Conservation (phyloP, 2,329 filamentous ascomycete species). For the Graphium sp. region DNA sequence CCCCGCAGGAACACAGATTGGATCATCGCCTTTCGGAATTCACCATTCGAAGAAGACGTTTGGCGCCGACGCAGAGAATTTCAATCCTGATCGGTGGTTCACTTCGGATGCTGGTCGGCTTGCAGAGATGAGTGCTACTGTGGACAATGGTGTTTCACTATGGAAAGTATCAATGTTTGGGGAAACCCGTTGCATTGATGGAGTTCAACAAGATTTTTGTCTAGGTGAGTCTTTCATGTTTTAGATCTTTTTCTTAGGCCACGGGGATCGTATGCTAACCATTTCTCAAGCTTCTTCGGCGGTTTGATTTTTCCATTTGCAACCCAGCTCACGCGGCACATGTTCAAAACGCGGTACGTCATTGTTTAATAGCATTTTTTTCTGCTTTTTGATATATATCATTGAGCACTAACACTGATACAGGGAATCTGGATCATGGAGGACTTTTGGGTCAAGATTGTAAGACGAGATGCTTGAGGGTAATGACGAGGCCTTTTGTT, state of each 20-base stretch:
- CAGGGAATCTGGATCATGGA: constrained; percentile 3
- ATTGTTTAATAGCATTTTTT: neutral
- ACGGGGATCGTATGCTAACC: no score
- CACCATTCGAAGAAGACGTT: constrained; percentile 18
- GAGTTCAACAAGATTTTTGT: constrained; percentile 25
- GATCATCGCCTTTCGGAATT: constrained; percentile 21
- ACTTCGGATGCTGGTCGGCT: constrained; percentile 13
- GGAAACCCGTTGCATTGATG: constrained; percentile 23
- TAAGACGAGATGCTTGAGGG: constrained; percentile 1
- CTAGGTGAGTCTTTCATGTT: constrained; percentile 20
- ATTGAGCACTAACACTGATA: neutral
- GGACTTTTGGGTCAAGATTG: constrained; percentile 2
- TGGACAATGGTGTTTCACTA: constrained; percentile 25
- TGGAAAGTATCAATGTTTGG: constrained; percentile 26
- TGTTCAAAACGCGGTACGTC: constrained; percentile 1
- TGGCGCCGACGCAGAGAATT: constrained; percentile 21
- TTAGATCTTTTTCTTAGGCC: no score
- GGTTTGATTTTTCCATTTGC: constrained; percentile 3
- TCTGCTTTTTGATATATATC: no score
- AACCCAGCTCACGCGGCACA: constrained; percentile 1
- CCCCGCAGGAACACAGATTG: constrained; percentile 27
- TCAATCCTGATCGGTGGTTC: constrained; percentile 32
- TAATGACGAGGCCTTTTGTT: no score
- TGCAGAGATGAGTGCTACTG: constrained; percentile 16
- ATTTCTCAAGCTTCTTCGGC: constrained; percentile 1